Evolutionary conservation across 202 grass and related monocot species (phyloP).

Genomic region (Miscanthus sacchariflorus): DNA sequence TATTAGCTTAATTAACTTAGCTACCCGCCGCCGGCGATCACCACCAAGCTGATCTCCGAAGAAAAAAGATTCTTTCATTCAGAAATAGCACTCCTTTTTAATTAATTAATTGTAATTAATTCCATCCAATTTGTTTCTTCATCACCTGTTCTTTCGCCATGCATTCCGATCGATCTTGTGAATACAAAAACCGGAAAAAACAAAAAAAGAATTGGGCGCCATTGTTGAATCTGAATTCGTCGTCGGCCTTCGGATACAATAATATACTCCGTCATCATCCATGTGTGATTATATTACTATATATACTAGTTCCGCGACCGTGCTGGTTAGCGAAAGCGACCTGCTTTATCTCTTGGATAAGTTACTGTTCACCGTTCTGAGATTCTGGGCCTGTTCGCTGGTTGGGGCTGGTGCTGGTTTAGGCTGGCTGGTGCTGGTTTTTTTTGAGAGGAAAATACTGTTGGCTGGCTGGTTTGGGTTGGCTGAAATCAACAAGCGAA

Average conservation of each 20-base stretch:
- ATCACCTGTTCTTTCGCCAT: background rate
- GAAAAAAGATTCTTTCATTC: background rate
- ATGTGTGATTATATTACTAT: background rate
- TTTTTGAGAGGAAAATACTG: too few species aligned
- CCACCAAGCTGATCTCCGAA: background rate
- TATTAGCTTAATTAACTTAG: conserved; percentile 11
- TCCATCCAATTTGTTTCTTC: background rate
- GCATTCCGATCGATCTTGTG: background rate
- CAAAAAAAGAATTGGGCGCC: background rate
- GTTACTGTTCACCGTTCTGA: background rate
- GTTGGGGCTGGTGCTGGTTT: too few species aligned
- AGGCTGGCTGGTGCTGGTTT: too few species aligned
- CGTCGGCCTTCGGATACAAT: background rate
- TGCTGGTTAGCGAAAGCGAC: background rate
- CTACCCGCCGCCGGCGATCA: background rate
- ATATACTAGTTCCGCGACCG: background rate
- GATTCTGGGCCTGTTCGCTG: too few species aligned
- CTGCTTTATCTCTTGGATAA: background rate
- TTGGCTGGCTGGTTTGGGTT: too few species aligned
- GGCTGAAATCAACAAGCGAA: too few species aligned
- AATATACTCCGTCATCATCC: background rate
- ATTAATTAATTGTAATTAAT: too few species aligned
- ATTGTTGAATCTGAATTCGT: background rate
- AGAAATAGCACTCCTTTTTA: too few species aligned
- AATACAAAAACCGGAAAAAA: background rate